These are phyloP conservation scores for Cymbidium sinense DNA, from an alignment of 106 monocot species.

Conservation along the genomic window DNA sequence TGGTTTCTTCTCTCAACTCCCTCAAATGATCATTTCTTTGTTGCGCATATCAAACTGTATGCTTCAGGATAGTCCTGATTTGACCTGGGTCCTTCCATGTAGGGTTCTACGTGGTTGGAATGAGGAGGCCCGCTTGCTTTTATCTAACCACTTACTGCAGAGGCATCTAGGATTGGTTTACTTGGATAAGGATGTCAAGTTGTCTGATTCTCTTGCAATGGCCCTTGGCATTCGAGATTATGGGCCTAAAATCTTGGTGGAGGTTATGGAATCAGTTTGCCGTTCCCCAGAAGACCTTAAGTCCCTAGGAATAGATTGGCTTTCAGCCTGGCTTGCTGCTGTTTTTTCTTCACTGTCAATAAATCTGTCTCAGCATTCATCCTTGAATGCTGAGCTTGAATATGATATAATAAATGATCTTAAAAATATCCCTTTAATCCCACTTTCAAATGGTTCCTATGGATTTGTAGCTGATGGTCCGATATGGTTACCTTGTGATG, in stretches of 20 bases:
- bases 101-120: constrained; percentile 83
- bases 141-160: constrained; percentile 67
- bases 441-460: constrained; percentile 79
- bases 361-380: constrained; percentile 29
- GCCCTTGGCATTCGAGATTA: constrained; percentile 73
- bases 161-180: constrained; percentile 83
- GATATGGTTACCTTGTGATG: constrained; percentile 94
- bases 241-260: constrained; percentile 68
- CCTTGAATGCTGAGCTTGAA: constrained; percentile 35
- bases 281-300: constrained; percentile 26
- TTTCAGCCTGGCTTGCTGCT: constrained; percentile 61
- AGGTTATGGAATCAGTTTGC: constrained; percentile 59
- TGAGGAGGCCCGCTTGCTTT: constrained; percentile 53
- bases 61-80: constrained; percentile 55
- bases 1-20: constrained; percentile 89
- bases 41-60: constrained; percentile 71
- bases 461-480: constrained; percentile 65
- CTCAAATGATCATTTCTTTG: constrained; percentile 84
- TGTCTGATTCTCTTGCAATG: constrained; percentile 75
- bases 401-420: constrained; percentile 47
- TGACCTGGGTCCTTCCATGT: constrained; percentile 74
- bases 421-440: constrained; percentile 67
- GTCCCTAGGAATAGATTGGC: constrained; percentile 64
- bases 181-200: constrained; percentile 60
- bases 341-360: constrained; percentile 31